These are phyloP conservation scores for Endocarpon pusillum DNA, from an alignment of 495 filamentous ascomycete species.

Conservation along the genomic window DNA sequence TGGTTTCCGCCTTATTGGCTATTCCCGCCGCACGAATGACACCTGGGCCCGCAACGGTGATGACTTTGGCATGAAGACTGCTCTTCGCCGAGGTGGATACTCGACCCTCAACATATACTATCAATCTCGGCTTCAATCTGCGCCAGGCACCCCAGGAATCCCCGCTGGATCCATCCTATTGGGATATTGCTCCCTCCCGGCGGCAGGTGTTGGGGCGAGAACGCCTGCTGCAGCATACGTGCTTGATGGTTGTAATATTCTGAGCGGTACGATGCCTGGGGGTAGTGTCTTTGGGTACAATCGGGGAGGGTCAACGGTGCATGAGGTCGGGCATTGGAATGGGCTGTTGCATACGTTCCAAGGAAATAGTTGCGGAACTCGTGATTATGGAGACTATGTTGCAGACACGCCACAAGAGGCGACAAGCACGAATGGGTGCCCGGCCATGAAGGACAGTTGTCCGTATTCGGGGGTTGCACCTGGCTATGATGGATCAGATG, in stretches of 20 bases:
- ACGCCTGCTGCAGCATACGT: constrained; percentile 22
- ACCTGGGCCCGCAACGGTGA: constrained; percentile 46
- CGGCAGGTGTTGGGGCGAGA: constrained; percentile 19
- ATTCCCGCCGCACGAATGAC: constrained; percentile 59
- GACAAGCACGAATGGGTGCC: constrained; percentile 32
- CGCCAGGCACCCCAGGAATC: neutral
- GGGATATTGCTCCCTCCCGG: constrained; percentile 33
- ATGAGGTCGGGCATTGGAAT: constrained; percentile 45
- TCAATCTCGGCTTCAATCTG: constrained; percentile 26
- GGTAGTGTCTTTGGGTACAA: constrained; percentile 27
- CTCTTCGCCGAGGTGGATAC: constrained; percentile 38
- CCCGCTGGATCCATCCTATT: constrained; percentile 24
- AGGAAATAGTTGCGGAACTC: constrained; percentile 25
- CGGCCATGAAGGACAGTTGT: constrained; percentile 29
- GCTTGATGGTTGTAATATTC: constrained; percentile 34
- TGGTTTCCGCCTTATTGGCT: constrained; percentile 41
- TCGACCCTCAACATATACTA: constrained; percentile 34
- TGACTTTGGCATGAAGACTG: constrained; percentile 43
- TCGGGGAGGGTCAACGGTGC: constrained; percentile 32
- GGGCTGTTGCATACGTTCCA: constrained; percentile 40
- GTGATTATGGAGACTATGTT: constrained; percentile 32
- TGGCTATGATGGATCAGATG: neutral
- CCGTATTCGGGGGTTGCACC: constrained; percentile 10
- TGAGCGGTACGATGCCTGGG: constrained; percentile 33
- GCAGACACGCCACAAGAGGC: constrained; percentile 35